Percentiles rank a stretch among this genome's conserved stretches.
phyloP scores from a whole-genome alignment of 2,329 filamentous ascomycete genomes.

The Triangularia verruculosa region DNA sequence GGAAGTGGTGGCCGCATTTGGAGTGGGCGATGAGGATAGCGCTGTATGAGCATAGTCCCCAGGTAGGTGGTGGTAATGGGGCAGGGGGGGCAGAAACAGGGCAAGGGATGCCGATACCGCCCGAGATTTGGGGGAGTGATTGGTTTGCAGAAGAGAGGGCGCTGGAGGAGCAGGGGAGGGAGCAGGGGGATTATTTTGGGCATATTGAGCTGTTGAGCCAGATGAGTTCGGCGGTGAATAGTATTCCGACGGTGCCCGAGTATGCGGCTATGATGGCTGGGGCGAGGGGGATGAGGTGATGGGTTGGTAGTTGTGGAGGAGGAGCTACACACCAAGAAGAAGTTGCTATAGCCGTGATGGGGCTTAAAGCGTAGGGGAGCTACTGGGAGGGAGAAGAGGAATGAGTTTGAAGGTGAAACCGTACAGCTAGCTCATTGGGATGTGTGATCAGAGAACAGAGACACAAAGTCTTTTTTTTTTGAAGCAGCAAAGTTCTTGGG shows the following conservation, averaged over 20 bases:
- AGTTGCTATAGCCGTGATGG: no score
- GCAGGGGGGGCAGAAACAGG: background rate
- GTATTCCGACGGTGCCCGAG: conserved; percentile 29
- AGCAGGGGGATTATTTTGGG: conserved; percentile 35
- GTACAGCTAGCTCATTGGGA: no score
- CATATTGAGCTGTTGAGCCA: conserved; percentile 48
- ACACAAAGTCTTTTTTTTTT: background rate
- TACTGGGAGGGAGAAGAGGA: no score
- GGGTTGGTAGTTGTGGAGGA: background rate
- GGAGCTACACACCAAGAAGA: no score
- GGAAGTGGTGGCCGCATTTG: conserved; percentile 58
- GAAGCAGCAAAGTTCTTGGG: background rate
- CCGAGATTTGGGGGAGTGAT: conserved; percentile 56
- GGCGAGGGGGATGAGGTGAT: background rate
- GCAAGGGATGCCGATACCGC: conserved; percentile 43
- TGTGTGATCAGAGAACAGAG: no score
- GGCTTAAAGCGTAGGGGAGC: no score
- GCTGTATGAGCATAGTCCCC: conserved; percentile 47
- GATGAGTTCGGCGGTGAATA: conserved; percentile 35
- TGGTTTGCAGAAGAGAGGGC: conserved; percentile 44
- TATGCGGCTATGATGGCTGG: conserved; percentile 17
- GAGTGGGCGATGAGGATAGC: conserved; percentile 61
- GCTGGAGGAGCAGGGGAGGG: conserved; percentile 29
- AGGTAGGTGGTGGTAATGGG: background rate
- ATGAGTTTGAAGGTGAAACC: no score